Conservation (phyloP, 2,329 filamentous ascomycete species). For the Phyllosticta citribraziliensis region DNA sequence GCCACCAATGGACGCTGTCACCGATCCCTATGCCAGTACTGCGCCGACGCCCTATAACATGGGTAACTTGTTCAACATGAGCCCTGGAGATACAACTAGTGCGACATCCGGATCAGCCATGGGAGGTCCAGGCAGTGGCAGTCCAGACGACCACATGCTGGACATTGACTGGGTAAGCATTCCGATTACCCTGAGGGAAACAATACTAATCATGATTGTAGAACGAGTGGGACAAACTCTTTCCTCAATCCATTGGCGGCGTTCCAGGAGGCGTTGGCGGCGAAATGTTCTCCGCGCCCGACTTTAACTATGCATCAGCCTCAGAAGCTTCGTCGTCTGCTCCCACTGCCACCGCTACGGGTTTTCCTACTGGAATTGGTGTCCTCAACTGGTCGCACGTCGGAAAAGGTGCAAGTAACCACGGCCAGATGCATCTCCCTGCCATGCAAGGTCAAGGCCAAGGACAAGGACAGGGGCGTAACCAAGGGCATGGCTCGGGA, state of each 20-base stretch:
- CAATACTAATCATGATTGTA: conserved; percentile 13
- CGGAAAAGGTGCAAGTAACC: not conserved
- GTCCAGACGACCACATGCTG: conserved; percentile 6
- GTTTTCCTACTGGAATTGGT: not conserved
- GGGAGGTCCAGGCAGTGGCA: conserved; percentile 1
- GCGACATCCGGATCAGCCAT: conserved; percentile 2
- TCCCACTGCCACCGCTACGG: not conserved
- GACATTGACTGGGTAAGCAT: conserved; percentile 10
- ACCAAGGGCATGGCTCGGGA: not conserved
- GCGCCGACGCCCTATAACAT: not conserved
- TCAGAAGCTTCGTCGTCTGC: not conserved
- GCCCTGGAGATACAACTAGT: conserved; percentile 4
- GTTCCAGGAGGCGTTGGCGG: not conserved
- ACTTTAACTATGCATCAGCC: not conserved
- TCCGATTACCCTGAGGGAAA: not conserved
- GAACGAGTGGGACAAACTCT: conserved; percentile 39
- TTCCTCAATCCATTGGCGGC: conserved; percentile 18
- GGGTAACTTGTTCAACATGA: conserved; percentile 7
- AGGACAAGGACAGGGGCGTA: not conserved
- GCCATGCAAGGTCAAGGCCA: not conserved
- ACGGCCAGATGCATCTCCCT: not conserved
- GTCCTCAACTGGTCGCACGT: not conserved
- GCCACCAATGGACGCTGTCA: not conserved
- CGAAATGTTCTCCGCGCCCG: not conserved
- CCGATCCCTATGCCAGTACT: not conserved